phyloP scores from a whole-genome alignment of 2,329 filamentous ascomycete genomes.

The Didymella lethalis region DNA sequence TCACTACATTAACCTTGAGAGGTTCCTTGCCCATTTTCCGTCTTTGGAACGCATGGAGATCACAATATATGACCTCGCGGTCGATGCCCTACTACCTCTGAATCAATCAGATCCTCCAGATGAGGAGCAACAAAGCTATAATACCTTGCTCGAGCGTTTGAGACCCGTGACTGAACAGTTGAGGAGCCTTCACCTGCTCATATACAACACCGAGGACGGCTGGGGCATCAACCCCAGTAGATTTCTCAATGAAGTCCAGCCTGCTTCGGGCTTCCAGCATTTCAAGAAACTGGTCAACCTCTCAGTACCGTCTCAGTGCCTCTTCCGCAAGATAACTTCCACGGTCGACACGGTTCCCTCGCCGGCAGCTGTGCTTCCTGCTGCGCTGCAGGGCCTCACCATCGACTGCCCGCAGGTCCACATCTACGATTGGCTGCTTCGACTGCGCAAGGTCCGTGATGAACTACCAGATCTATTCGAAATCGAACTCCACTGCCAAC shows the following conservation, averaged over 20 bases:
- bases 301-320: not conserved
- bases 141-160: not conserved
- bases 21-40: not conserved
- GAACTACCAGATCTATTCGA: not conserved
- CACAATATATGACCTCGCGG: not conserved
- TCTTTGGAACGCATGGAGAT: not conserved
- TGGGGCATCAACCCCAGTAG: not conserved
- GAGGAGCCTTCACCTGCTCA: not conserved
- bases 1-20: not conserved
- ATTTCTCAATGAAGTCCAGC: not conserved
- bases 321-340: not conserved
- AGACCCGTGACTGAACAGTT: not conserved
- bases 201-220: not conserved
- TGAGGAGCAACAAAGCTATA: not conserved
- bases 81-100: not conserved
- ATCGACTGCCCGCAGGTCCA: not conserved
- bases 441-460: not conserved
- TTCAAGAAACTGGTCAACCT: not conserved
- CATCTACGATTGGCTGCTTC: conserved; percentile 3
- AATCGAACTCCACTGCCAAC: not conserved
- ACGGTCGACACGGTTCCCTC: not conserved
- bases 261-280: not conserved
- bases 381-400: not conserved
- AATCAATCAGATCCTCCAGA: not conserved
- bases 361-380: not conserved